Evolutionary conservation across 2,329 filamentous ascomycete genomes (phyloP).

Genomic region (Penicillium sp.): DNA sequence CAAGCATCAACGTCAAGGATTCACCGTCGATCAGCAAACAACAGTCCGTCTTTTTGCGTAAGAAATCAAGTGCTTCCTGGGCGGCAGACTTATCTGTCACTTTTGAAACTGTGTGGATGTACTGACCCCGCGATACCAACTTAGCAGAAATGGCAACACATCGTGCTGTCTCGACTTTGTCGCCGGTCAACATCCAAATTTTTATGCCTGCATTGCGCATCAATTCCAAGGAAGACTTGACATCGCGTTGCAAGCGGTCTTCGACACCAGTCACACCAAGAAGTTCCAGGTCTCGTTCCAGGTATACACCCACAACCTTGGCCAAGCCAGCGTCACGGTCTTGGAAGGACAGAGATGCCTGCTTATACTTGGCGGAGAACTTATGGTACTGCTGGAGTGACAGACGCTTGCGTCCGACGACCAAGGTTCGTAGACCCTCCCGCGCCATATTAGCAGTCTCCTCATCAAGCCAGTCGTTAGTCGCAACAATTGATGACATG

Average conservation of each 20-base stretch:
- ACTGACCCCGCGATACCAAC: constrained; percentile 87
- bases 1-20: constrained; percentile 78
- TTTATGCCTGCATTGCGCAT: constrained; percentile 97
- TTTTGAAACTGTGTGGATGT: constrained; percentile 90
- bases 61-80: constrained; percentile 82
- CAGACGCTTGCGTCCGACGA: constrained; percentile 88
- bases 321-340: constrained; percentile 81
- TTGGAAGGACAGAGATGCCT: constrained; percentile 76
- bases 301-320: constrained; percentile 71
- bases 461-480: constrained; percentile 98
- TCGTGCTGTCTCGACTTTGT: constrained; percentile 96
- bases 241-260: constrained; percentile 91
- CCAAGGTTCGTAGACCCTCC: constrained; percentile 88
- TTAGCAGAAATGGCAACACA: constrained; percentile 96
- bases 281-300: constrained; percentile 87
- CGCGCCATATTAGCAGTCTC: constrained; percentile 99
- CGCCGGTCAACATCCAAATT: constrained; percentile 99
- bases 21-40: constrained; percentile 95
- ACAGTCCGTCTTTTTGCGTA: constrained; percentile 80
- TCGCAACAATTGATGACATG: constrained; percentile 91
- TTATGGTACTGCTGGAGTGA: constrained; percentile 76
- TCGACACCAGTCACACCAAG: constrained; percentile 97
- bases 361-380: constrained; percentile 71
- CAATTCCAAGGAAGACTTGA: constrained; percentile 92
- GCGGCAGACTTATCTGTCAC: constrained; percentile 79